phyloP scores from a whole-genome alignment of 2,329 filamentous ascomycete genomes.

The Gliomastix tumulicola region DNA sequence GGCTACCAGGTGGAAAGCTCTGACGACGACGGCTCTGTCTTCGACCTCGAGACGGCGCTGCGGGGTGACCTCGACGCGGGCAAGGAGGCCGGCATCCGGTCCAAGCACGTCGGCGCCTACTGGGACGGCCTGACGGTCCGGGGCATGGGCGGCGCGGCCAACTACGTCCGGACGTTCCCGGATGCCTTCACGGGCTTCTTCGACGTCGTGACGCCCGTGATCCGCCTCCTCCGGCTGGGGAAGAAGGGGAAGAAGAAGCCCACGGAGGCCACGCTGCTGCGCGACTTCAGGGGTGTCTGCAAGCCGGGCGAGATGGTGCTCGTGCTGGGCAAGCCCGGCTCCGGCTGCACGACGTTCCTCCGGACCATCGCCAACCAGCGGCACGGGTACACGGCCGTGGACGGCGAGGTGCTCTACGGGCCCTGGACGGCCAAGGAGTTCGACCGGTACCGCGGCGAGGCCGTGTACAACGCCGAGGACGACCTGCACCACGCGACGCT shows the following conservation, averaged over 20 bases:
- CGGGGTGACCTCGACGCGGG: conserved; percentile 67
- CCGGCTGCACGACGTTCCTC: conserved; percentile 63
- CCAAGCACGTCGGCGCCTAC: conserved; percentile 72
- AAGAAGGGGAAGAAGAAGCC: conserved; percentile 62
- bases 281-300: conserved; percentile 63
- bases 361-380: conserved; percentile 63
- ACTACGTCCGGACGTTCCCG: conserved; percentile 69
- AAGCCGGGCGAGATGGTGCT: conserved; percentile 85
- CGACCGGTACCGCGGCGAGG: conserved; percentile 70
- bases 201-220: conserved; percentile 62
- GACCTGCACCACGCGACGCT: conserved; percentile 81
- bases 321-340: conserved; percentile 71
- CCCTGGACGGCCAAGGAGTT: conserved; percentile 67
- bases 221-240: conserved; percentile 55
- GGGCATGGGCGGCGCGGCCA: conserved; percentile 67
- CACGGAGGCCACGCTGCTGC: conserved; percentile 64
- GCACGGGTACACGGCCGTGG: conserved; percentile 44
- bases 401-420: conserved; percentile 71
- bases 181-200: conserved; percentile 72
- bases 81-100: conserved; percentile 68
- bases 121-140: conserved; percentile 74
- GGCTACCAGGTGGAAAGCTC: conserved; percentile 4
- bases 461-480: conserved; percentile 72
- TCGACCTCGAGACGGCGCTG: conserved; percentile 70
- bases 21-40: conserved; percentile 42